A percentile compares a stretch with the other conserved stretches of the same genome.
phyloP scores from a whole-genome alignment of 805 yeast species.

The Yarrowia sp. region DNA sequence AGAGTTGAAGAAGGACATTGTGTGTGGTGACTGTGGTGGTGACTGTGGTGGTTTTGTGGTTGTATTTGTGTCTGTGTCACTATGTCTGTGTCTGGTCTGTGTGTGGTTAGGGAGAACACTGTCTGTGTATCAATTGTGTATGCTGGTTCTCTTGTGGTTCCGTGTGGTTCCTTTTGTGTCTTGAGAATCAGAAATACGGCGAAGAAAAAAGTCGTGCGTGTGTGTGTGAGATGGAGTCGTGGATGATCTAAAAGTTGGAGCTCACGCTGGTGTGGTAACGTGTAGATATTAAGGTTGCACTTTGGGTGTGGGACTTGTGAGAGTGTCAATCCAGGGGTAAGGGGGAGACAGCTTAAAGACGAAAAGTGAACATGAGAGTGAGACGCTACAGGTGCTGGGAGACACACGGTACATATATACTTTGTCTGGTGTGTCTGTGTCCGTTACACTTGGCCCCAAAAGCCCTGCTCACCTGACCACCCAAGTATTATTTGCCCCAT shows the following conservation, averaged over 20 bases:
- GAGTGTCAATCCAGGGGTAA: conserved; percentile 3
- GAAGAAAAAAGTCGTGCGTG: no score
- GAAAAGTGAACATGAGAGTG: neutral
- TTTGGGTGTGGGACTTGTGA: neutral
- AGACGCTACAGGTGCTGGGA: neutral
- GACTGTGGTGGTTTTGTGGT: neutral
- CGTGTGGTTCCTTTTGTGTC: no score
- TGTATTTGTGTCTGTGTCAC: neutral
- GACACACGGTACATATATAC: neutral
- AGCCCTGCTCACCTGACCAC: no score
- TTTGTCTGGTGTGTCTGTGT: neutral
- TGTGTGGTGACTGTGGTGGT: neutral
- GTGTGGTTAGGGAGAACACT: no score
- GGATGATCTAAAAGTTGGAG: neutral
- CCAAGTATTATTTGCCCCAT: no score
- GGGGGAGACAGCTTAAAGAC: neutral
- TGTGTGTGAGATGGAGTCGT: no score
- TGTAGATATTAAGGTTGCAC: neutral
- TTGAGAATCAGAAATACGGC: no score
- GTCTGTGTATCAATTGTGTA: neutral
- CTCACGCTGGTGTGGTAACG: neutral
- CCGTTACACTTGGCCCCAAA: no score
- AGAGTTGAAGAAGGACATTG: conserved; percentile 38
- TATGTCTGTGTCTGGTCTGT: neutral
- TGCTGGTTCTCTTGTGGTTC: no score